Evolutionary conservation across 768 basidiomycete species (phyloP), one percentile per base, ranked within the genome.

Genomic region (Scleroderma bovista): DNA sequence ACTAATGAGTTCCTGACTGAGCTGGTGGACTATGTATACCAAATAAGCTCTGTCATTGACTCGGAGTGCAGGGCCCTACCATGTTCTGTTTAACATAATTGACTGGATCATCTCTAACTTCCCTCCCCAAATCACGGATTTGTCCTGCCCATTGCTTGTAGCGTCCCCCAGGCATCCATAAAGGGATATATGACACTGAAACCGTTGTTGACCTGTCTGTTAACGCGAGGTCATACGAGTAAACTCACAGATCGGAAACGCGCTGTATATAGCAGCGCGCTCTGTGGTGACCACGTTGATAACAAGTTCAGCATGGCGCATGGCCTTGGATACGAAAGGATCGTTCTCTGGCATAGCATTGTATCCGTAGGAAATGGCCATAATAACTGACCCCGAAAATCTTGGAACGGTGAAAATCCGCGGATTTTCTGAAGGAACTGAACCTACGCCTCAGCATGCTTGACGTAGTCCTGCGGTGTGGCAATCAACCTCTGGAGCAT

Each of bases 81-180:
- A 62, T 45, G 32, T 51, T 58, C 9, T 55, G 53, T 32, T 59
- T 56, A 45, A 64, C 59, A 38, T 58, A 62, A 20, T 57, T 51
- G n/a, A 63, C 57, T 2, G 66, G 64, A 3, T 10, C 47, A 2
- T 56, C 51, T 38, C 53, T 52, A 13, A 63, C 44, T 17, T 50
- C 41, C 22, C 53, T 39, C 6, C 51, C 58, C 13, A 53, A 6
- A 37, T 53, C 50, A 32, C 43, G 51, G 39, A 52, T 53, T 39
- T 50, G 44, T 9, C 29, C 15, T 16, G 50, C 53, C 34, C 53
- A 34, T 15, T 39, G 51, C 19, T 52, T 37, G 17, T 60, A 46
- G 6, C 42, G 51, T 2, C 50, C 46, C 12, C 61, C 56, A 0
- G 55, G 54, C 19, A 59, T 50, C 57, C 56, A 61, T 9, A 59